phyloP scores from a whole-genome alignment of 257 asterid species.

The Solanum tarijense region DNA sequence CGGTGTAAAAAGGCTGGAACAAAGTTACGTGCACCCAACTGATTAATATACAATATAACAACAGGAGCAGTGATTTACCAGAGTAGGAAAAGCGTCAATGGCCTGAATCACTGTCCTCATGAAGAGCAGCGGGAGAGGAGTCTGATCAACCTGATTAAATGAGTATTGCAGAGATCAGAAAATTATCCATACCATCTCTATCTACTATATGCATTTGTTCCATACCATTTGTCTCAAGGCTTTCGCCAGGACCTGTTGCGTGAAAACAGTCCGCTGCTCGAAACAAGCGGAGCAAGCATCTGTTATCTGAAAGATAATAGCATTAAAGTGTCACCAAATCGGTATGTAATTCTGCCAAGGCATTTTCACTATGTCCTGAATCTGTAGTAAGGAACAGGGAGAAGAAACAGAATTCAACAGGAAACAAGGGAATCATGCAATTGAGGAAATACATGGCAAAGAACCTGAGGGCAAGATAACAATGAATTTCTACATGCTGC shows the following conservation, averaged over 20 bases:
- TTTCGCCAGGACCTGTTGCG: slow-evolving; percentile 85
- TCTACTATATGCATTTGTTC: background rate
- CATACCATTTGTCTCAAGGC: slow-evolving; percentile 90
- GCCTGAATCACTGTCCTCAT: slow-evolving; percentile 99
- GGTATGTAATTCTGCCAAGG: background rate
- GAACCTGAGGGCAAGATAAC: background rate
- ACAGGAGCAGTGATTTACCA: slow-evolving; percentile 35
- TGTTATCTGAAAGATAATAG: slow-evolving; percentile 47
- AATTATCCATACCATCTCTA: background rate
- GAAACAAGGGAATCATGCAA: background rate
- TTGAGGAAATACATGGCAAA: background rate
- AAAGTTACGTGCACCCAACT: background rate
- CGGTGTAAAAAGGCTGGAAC: background rate
- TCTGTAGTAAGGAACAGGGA: background rate
- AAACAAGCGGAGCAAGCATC: slow-evolving; percentile 98
- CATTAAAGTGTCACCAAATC: background rate
- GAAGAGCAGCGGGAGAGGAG: slow-evolving; percentile 86
- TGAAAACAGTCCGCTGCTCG: slow-evolving; percentile 98
- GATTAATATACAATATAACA: background rate
- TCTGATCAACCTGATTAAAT: slow-evolving; percentile 62
- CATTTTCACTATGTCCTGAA: background rate
- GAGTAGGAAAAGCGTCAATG: slow-evolving; percentile 87
- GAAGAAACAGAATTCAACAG: background rate
- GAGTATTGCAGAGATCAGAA: background rate
- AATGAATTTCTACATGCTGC: background rate